Evolutionary conservation across 169 alveolate species (phyloP).

Genomic region (Neospora caninum): DNA sequence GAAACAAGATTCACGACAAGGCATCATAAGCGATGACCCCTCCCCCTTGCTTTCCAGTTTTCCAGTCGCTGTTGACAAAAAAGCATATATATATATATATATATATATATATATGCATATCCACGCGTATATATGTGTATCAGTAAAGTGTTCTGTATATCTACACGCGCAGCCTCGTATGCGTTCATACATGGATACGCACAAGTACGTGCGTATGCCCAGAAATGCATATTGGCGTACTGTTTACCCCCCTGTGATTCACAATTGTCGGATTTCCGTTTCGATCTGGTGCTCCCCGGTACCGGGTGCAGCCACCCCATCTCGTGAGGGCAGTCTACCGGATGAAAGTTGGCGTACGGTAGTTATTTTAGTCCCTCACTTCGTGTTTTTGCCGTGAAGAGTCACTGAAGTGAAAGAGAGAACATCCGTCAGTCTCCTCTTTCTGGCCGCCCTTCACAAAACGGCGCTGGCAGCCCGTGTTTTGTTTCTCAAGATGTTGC

Average conservation of each 20-base stretch:
- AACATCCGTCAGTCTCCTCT: background rate
- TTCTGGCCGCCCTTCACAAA: background rate
- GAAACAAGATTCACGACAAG: background rate
- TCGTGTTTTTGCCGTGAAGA: background rate
- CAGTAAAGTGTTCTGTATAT: background rate
- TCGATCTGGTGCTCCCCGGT: too few relatives aligned
- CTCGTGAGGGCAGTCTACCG: too few relatives aligned
- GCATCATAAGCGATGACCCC: background rate
- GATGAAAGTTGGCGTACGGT: too few relatives aligned
- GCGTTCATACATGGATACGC: too few relatives aligned
- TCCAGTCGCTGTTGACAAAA: background rate
- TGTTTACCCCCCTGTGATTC: too few relatives aligned
- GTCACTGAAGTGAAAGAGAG: background rate
- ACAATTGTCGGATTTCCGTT: too few relatives aligned
- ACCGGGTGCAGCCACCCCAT: too few relatives aligned
- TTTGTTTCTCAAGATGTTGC: too few relatives aligned
- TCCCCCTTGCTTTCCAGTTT: background rate
- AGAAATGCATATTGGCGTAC: background rate
- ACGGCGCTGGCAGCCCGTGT: background rate
- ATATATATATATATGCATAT: too few relatives aligned
- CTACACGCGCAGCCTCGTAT: too few relatives aligned
- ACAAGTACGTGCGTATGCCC: background rate
- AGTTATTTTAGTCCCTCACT: too few relatives aligned
- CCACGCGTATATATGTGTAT: background rate
- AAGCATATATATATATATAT: background rate